phyloP scores from a whole-genome alignment of 1,284 basidiomycete species.

The Moesziomyces aphidis region DNA sequence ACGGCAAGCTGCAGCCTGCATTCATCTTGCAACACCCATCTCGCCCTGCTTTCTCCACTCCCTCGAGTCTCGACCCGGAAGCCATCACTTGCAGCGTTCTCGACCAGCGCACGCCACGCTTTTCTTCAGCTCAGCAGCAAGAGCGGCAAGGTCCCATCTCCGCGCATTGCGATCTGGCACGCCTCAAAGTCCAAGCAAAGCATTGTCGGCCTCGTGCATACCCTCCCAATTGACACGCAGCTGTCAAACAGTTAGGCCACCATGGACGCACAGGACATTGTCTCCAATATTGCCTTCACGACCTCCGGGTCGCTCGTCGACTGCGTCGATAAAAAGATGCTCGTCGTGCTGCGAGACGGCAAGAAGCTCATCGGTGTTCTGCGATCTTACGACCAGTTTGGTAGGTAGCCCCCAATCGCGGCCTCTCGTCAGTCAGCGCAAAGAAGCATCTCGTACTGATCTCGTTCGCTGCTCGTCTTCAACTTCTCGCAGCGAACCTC shows the following conservation, averaged over 20 bases:
- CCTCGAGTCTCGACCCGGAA: not conserved
- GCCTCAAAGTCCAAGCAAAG: too few relatives aligned
- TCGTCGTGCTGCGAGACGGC: constrained; percentile 95
- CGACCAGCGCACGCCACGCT: too few relatives aligned
- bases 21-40: not conserved
- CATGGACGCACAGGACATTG: constrained; percentile 64
- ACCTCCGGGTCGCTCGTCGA: constrained; percentile 66
- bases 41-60: not conserved
- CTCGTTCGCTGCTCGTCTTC: not conserved
- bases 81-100: too few relatives aligned
- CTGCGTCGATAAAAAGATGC: constrained; percentile 81
- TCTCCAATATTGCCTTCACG: constrained; percentile 66
- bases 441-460: not conserved
- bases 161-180: not conserved
- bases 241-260: not conserved
- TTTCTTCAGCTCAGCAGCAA: not conserved
- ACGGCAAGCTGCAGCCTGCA: not conserved
- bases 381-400: constrained; percentile 98
- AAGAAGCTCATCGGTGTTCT: constrained; percentile 95
- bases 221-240: not conserved
- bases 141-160: not conserved
- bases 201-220: not conserved
- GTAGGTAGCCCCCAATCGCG: constrained; percentile 72
- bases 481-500: constrained; percentile 80
- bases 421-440: not conserved